phyloP scores from a whole-genome alignment of 116 monocot species.

The Trichopus zeylanicus region DNA sequence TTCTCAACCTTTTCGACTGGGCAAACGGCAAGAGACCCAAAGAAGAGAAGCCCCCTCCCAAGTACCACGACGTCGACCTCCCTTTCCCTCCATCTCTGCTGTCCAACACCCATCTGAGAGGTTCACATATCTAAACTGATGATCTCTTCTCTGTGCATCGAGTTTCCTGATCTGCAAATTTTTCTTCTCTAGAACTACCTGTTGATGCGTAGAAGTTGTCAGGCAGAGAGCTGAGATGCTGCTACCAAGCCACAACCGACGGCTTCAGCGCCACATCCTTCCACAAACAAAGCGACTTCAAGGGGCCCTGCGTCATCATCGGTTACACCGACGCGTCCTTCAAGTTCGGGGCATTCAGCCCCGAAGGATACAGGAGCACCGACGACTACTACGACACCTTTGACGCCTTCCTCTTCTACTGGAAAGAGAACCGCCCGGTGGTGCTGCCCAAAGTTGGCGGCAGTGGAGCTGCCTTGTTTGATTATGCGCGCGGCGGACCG shows the following conservation, averaged over 20 bases:
- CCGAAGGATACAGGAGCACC: too few species aligned
- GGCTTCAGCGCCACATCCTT: constrained; percentile 77
- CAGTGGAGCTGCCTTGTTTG: constrained; percentile 91
- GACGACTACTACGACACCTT: too few species aligned
- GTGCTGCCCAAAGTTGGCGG: constrained; percentile 78
- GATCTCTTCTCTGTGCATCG: too few species aligned
- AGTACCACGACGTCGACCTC: constrained; percentile 68
- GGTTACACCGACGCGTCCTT: constrained; percentile 48
- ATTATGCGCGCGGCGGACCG: constrained; percentile 91
- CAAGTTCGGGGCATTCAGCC: constrained; percentile 91
- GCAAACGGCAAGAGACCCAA: constrained; percentile 17
- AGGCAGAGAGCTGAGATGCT: constrained; percentile 83
- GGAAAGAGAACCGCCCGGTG: constrained; percentile 20
- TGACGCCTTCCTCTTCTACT: too few species aligned
- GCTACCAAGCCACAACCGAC: constrained; percentile 60
- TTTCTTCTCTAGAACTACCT: too few species aligned
- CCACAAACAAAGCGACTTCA: constrained; percentile 62
- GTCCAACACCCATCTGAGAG: constrained; percentile 57
- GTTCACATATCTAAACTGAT: too few species aligned
- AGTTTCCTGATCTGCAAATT: too few species aligned
- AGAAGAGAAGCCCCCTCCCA: constrained; percentile 31
- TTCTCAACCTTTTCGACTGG: constrained; percentile 63
- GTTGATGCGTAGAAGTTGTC: background rate
- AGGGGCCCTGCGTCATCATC: constrained; percentile 78
- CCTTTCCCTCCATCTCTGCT: constrained; percentile 64